phyloP scores from a whole-genome alignment of 495 filamentous ascomycete species.

The Xylaria cubensis region DNA sequence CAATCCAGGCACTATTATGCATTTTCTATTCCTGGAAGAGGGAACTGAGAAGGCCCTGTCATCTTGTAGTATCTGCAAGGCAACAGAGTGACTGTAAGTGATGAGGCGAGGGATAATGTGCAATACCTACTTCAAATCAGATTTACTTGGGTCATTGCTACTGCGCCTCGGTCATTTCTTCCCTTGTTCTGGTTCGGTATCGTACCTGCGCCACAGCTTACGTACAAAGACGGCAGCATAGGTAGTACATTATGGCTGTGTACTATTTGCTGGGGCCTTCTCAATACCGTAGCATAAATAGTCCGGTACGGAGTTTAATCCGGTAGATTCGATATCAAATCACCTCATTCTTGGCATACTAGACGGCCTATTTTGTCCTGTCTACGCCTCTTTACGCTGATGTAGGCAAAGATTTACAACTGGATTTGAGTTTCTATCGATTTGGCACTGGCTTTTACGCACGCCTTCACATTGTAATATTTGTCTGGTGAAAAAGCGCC shows the following conservation, averaged over 20 bases:
- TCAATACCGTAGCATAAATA: neutral
- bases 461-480: neutral
- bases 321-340: neutral
- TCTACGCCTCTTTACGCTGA: neutral
- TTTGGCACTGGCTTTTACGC: slow-evolving; percentile 1
- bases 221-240: neutral
- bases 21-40: neutral
- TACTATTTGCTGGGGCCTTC: neutral
- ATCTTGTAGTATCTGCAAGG: neutral
- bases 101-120: neutral
- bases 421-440: slow-evolving; percentile 5
- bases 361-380: neutral
- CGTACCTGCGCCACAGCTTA: neutral
- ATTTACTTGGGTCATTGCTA: neutral
- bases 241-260: neutral
- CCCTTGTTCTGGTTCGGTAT: neutral
- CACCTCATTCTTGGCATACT: neutral
- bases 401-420: slow-evolving; percentile 10
- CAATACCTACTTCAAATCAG: neutral
- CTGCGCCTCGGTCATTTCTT: neutral
- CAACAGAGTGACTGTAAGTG: neutral
- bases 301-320: neutral
- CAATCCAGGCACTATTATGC: neutral
- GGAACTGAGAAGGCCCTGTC: neutral
- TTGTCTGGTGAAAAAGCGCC: neutral